Evolutionary conservation across 2,329 filamentous ascomycete genomes (phyloP), one percentile per base, ranked within the genome.

Genomic region (Scedosporium apiospermum): DNA sequence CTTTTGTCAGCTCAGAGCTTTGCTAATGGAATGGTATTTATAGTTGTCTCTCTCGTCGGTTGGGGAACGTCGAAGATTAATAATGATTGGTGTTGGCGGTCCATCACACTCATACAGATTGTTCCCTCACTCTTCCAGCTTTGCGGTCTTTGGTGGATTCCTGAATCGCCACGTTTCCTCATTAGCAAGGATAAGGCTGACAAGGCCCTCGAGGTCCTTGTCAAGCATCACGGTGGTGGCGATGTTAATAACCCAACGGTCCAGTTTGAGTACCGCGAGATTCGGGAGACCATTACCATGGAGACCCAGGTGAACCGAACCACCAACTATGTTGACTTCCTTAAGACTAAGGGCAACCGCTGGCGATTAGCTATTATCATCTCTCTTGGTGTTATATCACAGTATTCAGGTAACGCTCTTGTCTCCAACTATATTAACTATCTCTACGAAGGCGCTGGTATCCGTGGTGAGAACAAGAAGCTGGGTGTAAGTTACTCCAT

Each of bases 341-440:
- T 88, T 67, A 75, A 74, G 65, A 88, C 86, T 23, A 80, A 76
- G 67, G 85, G 86, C 27, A 88, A 89, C 75, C 78, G 84, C 60
- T 85, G 85, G 76, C 79, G 87, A 7, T 75, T 89, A 51, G 77
- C 81, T 58, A 82, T 89, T 62, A 76, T 88, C 53, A 72, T 87
- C 51, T 87, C 83, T 0, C 77, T 88, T 23, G 86, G 85, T 68
- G 73, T 88, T 67, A 87, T 88, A 69, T 87, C 84, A 2, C 86
- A 89, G 72, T 88, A 87, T 73, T 85, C 81, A 61, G 86, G 87
- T 53, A 88, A 88, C 69, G 85, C 83, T 21, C 74, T 89, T 1
- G 83, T 89, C 69, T 85, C 80, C 65, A 88, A 88, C 74, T 88
- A 88, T 71, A 84, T 86, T 68, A 82, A 85, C 64, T 77, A 80